Evolutionary conservation across 2,329 filamentous ascomycete genomes (phyloP).

Genomic region (Diaporthe ilicicola): DNA sequence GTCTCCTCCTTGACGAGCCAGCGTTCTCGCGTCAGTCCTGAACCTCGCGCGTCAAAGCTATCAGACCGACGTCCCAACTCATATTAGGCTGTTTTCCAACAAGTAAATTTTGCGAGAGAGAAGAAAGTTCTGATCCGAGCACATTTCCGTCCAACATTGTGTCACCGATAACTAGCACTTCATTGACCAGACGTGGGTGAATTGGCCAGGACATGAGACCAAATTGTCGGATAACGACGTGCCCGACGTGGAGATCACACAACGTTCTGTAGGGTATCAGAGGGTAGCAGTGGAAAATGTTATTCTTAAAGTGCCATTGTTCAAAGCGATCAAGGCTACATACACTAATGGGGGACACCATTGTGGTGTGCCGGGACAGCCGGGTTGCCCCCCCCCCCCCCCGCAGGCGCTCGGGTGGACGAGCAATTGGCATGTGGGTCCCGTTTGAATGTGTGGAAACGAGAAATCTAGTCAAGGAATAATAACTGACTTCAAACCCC

Average conservation of each 20-base stretch:
- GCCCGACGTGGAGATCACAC: neutral
- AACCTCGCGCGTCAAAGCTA: too few species aligned
- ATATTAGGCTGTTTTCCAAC: neutral
- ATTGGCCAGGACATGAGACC: neutral
- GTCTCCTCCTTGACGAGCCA: too few species aligned
- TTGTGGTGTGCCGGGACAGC: constrained; percentile 5
- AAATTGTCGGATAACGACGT: neutral
- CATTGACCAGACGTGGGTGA: neutral
- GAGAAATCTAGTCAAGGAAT: neutral
- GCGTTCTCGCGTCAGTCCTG: too few species aligned
- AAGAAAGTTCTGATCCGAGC: neutral
- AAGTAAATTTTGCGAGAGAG: neutral
- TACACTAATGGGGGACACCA: neutral
- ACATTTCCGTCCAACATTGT: neutral
- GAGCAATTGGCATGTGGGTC: neutral
- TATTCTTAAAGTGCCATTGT: too few species aligned
- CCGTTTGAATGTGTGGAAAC: neutral
- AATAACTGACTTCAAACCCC: neutral
- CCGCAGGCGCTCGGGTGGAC: neutral
- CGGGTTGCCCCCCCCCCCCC: too few species aligned
- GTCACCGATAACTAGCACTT: neutral
- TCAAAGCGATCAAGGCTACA: too few species aligned
- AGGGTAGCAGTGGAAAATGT: neutral
- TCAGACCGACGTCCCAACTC: too few species aligned
- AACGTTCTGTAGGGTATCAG: neutral